These are phyloP conservation scores for Sindora glabra DNA, from an alignment of 306 rosid species.

Conservation along the genomic window DNA sequence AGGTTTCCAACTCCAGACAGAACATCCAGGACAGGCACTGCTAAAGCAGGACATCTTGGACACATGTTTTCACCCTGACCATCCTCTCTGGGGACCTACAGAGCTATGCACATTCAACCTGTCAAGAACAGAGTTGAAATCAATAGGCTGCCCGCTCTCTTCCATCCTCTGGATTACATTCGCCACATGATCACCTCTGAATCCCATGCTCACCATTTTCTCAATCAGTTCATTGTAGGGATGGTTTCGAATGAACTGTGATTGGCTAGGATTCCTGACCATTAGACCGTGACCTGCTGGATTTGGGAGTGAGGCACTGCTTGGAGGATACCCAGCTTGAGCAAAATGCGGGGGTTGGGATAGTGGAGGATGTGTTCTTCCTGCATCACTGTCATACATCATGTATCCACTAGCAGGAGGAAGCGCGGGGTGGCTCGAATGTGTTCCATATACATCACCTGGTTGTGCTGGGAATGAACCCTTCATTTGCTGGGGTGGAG, in stretches of 20 bases:
- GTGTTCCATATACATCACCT: slow-evolving; percentile 53
- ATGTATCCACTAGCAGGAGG: slow-evolving; percentile 65
- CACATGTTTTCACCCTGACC: slow-evolving; percentile 48
- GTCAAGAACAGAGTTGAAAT: slow-evolving; percentile 86
- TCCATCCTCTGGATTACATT: slow-evolving; percentile 94
- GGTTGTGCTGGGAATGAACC: slow-evolving; percentile 43
- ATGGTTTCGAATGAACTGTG: slow-evolving; percentile 59
- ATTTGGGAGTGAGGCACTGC: slow-evolving; percentile 60
- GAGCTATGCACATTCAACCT: slow-evolving; percentile 69
- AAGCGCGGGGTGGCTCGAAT: slow-evolving; percentile 41
- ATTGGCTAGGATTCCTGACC: slow-evolving; percentile 50
- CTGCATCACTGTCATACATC: slow-evolving; percentile 82
- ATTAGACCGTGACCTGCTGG: slow-evolving; percentile 37
- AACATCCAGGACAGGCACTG: neutral
- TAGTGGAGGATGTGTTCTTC: slow-evolving; percentile 50
- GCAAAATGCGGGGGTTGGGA: slow-evolving; percentile 58
- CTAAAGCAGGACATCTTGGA: neutral
- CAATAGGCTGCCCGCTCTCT: slow-evolving; percentile 78
- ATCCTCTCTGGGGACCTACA: slow-evolving; percentile 65
- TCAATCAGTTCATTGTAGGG: slow-evolving; percentile 80
- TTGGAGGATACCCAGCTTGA: slow-evolving; percentile 68
- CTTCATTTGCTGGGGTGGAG: slow-evolving; percentile 74
- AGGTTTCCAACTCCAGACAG: neutral
- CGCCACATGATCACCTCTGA: slow-evolving; percentile 66
- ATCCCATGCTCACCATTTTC: slow-evolving; percentile 81